These are phyloP conservation scores for Marsdenia floribunda DNA, from an alignment of 257 asterid genomes.

Conservation along the genomic window DNA sequence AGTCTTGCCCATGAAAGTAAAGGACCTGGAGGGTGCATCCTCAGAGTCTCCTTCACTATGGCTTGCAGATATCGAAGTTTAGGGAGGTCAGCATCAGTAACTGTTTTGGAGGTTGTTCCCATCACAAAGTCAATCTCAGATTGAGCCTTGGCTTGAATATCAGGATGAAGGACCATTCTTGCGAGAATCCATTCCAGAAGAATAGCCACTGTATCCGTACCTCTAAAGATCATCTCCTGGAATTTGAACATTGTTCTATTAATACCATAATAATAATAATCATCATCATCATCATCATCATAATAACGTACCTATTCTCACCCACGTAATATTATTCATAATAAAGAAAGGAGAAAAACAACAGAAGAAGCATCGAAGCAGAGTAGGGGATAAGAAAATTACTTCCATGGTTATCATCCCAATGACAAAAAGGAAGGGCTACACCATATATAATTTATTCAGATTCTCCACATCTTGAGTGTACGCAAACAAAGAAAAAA, in stretches of 20 bases:
- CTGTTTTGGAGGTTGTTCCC: slow-evolving; percentile 22
- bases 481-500: slow-evolving; percentile 22
- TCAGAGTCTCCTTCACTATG: slow-evolving; percentile 64
- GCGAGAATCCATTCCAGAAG: slow-evolving; percentile 88
- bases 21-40: slow-evolving; percentile 86
- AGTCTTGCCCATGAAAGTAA: slow-evolving; percentile 87
- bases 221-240: slow-evolving; percentile 86
- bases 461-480: slow-evolving; percentile 42
- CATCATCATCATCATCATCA: too few relatives aligned
- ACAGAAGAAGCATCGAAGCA: background rate
- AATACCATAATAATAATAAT: background rate
- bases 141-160: slow-evolving; percentile 61
- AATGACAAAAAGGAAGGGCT: slow-evolving; percentile 9
- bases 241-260: background rate
- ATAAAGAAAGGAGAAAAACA: background rate
- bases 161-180: slow-evolving; percentile 76
- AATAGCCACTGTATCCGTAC: slow-evolving; percentile 76
- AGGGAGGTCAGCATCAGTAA: slow-evolving; percentile 49
- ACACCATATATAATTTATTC: slow-evolving; percentile 25
- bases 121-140: slow-evolving; percentile 41
- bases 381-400: background rate
- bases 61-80: slow-evolving; percentile 57
- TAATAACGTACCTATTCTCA: background rate
- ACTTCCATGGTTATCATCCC: slow-evolving; percentile 26
- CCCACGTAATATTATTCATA: background rate